Base-by-base conservation (phyloP, 2,329 filamentous ascomycete species). In the Westerdykella aurantiaca region DNA sequence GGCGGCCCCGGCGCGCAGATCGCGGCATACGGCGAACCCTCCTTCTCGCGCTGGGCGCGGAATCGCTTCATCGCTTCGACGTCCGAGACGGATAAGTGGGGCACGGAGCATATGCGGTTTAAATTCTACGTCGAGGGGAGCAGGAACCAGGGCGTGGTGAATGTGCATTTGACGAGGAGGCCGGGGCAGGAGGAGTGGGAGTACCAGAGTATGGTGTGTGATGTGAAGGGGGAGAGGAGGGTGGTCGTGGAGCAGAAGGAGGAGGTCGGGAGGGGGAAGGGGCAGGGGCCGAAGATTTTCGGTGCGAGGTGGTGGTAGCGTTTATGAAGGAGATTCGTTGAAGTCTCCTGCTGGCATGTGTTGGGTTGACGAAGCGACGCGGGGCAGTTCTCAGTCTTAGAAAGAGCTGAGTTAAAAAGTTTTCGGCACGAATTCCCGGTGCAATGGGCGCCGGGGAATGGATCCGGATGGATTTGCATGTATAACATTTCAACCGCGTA, bases 91-190 rank as follows among this genome's bases (percentile, higher is more conserved):
- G 90, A 96, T 61, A 71, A 76, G 10, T 76, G 81, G 48, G 90
- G 90, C 4, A 82, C 82, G 16, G 83, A 94, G 50, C 89, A 96
- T 64, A 66, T 96, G 50, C 72, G 81, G 50, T 88, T 96, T 78
- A 82, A 88, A 55, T 96, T 96, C 66, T 61, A 86, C 79, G 83
- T 95, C 33, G 82, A 90, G 62, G 91, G 91, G 0, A 83, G 86
- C 2, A 71, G 79, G 29, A 86, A 84, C 42, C 78, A 78, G 21
- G 91, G 90, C 12, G 74, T 83, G 0, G 89, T 88, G 6, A 76
- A 82, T 52, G 71, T 95, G 42, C 88, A 96, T 64, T 81, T 95
- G 77, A 77, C 83, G 38, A 88, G 82, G 66, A 73, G 73, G 31
- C 73, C 78, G 2, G 81, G 81, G 25, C 76, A 82, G 31, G 69